Conservation (phyloP, 2,329 filamentous ascomycete genomes). For the Zasmidium cellare region DNA sequence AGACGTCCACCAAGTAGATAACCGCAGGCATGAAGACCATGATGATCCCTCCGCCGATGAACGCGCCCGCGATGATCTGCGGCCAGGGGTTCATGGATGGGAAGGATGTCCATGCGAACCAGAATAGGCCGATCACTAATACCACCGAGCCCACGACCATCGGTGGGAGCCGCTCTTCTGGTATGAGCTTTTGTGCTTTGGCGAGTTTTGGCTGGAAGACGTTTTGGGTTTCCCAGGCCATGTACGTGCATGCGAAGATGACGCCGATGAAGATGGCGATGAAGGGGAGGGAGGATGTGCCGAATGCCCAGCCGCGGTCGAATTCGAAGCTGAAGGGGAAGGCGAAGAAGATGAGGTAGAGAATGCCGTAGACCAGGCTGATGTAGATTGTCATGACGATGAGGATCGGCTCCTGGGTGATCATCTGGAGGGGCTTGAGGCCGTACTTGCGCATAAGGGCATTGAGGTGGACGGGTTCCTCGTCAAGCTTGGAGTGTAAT, state of each 20-base stretch:
- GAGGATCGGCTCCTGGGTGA: slow-evolving; percentile 51
- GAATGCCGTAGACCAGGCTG: slow-evolving; percentile 35
- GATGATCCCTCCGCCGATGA: slow-evolving; percentile 44
- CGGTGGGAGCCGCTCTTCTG: slow-evolving; percentile 48
- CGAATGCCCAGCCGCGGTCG: slow-evolving; percentile 42
- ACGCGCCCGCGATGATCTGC: slow-evolving; percentile 43
- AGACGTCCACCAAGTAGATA: slow-evolving; percentile 50
- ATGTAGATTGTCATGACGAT: slow-evolving; percentile 48
- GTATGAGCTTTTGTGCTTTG: slow-evolving; percentile 16
- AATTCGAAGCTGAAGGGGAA: slow-evolving; percentile 49
- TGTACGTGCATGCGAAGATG: slow-evolving; percentile 28
- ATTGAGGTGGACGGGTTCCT: slow-evolving; percentile 39
- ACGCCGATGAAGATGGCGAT: slow-evolving; percentile 45
- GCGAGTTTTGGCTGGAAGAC: slow-evolving; percentile 21
- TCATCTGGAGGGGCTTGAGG: slow-evolving; percentile 42
- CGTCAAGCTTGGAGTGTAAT: slow-evolving; percentile 47
- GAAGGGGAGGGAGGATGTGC: slow-evolving; percentile 46
- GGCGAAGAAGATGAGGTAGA: slow-evolving; percentile 50
- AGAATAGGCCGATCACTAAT: slow-evolving; percentile 50
- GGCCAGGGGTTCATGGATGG: slow-evolving; percentile 45
- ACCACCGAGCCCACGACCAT: slow-evolving; percentile 54
- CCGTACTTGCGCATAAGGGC: slow-evolving; percentile 48
- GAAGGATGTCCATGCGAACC: slow-evolving; percentile 65
- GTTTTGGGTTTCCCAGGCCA: slow-evolving; percentile 17
- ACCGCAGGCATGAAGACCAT: slow-evolving; percentile 48